Percentiles rank a stretch among this genome's conserved stretches.
Evolutionary conservation across 257 asterid genomes (phyloP).

Genomic region (Vinca minor): DNA sequence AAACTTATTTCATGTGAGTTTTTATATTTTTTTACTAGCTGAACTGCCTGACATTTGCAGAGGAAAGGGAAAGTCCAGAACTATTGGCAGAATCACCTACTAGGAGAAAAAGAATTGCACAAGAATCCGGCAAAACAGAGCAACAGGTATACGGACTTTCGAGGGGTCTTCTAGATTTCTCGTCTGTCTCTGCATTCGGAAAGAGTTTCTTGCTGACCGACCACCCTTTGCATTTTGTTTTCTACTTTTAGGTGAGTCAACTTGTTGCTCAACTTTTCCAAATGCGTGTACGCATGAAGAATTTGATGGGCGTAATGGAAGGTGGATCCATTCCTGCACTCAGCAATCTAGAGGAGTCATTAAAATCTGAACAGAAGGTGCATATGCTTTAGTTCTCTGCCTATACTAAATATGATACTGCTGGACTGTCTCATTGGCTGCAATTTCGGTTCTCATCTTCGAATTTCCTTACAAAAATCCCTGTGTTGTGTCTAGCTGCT

Average conservation of each 20-base stretch:
- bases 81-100: conserved; percentile 76
- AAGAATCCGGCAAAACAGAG: conserved; percentile 89
- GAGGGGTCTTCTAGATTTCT: background rate
- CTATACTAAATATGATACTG: background rate
- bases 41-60: conserved; percentile 34
- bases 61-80: conserved; percentile 97
- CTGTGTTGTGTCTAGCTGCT: background rate
- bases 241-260: conserved; percentile 60
- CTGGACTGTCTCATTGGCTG: background rate
- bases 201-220: background rate
- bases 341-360: conserved; percentile 80
- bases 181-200: background rate
- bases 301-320: conserved; percentile 92
- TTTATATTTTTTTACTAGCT: background rate
- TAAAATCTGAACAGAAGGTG: conserved; percentile 75
- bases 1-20: background rate
- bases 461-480: background rate
- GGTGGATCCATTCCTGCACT: conserved; percentile 85
- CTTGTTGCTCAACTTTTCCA: conserved; percentile 94
- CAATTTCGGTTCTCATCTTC: background rate
- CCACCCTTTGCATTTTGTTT: background rate
- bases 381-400: conserved; percentile 6
- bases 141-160: conserved; percentile 61
- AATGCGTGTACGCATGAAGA: conserved; percentile 97
- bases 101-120: conserved; percentile 74